phyloP scores from a whole-genome alignment of 345 rosid genomes.

The Barbarea vulgaris region DNA sequence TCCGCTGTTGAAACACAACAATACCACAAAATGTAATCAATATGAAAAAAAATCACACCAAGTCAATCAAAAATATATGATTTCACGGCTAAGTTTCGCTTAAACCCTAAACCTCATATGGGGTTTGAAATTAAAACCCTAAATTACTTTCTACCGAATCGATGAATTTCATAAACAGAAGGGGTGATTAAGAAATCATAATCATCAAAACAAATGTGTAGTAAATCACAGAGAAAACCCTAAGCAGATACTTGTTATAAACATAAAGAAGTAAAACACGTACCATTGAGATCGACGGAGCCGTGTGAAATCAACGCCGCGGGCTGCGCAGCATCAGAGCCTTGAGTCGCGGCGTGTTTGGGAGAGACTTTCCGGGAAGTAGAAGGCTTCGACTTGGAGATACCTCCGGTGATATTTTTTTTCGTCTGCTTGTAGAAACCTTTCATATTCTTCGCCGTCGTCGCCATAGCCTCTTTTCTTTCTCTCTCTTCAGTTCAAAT shows the following conservation, averaged over 20 bases:
- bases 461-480: conserved; percentile 45
- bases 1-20: conserved; percentile 45
- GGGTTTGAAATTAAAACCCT: too few species aligned
- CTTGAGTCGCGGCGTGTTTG: conserved; percentile 44
- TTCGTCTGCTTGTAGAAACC: conserved; percentile 69
- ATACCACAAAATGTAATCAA: background rate
- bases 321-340: conserved; percentile 51
- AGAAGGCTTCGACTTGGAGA: conserved; percentile 45
- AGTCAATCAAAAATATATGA: background rate
- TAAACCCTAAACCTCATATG: background rate
- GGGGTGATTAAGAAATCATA: background rate
- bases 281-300: conserved; percentile 57
- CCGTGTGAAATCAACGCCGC: conserved; percentile 59
- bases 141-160: background rate
- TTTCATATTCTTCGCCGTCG: conserved; percentile 55
- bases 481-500: conserved; percentile 30
- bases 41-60: background rate
- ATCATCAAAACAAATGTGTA: background rate
- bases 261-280: background rate
- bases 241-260: background rate
- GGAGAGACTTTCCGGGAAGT: conserved; percentile 44
- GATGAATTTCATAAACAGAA: background rate
- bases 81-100: background rate
- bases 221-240: background rate
- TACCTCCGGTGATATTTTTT: conserved; percentile 41